Evolutionary conservation across 179 eudicot genomes (phyloP).

Genomic region (Carnegiea gigantea): DNA sequence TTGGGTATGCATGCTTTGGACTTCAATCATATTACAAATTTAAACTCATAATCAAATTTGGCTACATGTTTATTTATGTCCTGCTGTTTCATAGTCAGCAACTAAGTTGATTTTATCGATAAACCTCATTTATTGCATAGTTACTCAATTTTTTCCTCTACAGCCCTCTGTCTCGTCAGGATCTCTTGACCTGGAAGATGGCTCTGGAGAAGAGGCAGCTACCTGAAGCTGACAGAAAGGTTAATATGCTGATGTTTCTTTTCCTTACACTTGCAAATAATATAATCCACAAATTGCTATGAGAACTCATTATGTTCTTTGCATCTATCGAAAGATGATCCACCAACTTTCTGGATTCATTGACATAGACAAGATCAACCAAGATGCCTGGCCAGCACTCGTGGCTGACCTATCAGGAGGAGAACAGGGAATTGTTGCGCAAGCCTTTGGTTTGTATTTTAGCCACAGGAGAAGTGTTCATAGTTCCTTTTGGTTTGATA

Average conservation of each 20-base stretch:
- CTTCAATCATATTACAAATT: not conserved
- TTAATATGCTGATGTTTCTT: constrained; percentile 18
- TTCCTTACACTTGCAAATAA: not conserved
- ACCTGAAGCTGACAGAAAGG: constrained; percentile 82
- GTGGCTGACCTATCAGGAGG: constrained; percentile 81
- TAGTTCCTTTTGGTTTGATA: not conserved
- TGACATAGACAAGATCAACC: constrained; percentile 82
- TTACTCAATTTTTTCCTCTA: constrained; percentile 20
- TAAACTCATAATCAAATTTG: not conserved
- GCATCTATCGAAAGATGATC: constrained; percentile 45
- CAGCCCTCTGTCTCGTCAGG: constrained; percentile 97
- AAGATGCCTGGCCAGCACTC: constrained; percentile 95
- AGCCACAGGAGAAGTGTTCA: not conserved
- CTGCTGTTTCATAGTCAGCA: no score
- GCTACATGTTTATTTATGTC: no score
- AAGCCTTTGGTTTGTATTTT: constrained; percentile 78
- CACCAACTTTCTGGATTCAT: constrained; percentile 84
- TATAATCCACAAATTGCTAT: not conserved
- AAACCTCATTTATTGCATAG: not conserved
- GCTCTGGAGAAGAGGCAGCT: constrained; percentile 82
- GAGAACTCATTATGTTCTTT: not conserved
- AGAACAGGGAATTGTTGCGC: constrained; percentile 83
- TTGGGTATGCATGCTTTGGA: constrained; percentile 1
- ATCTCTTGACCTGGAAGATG: constrained; percentile 98
- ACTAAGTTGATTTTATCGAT: not conserved